These are phyloP conservation scores for Cucumis hystrix DNA, from an alignment of 306 rosid genomes.

Conservation along the genomic window DNA sequence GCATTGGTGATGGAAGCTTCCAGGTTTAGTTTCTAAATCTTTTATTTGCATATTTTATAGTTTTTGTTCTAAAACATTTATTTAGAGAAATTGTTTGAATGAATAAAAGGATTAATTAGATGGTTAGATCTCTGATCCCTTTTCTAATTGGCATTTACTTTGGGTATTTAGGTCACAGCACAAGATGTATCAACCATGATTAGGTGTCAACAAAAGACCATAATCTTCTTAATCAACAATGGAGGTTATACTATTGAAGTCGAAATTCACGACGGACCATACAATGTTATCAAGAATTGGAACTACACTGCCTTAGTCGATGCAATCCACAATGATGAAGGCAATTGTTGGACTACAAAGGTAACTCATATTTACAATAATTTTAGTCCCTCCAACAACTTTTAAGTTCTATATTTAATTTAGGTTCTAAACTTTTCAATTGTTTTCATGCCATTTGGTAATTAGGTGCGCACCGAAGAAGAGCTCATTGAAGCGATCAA, in stretches of 20 bases:
- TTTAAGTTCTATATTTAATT: too few species aligned
- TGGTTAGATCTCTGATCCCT: too few species aligned
- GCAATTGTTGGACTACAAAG: conserved; percentile 31
- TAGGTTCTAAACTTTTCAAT: too few species aligned
- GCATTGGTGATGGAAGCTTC: conserved; percentile 48
- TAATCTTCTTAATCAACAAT: conserved; percentile 36
- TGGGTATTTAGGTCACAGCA: conserved; percentile 19
- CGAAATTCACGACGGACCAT: conserved; percentile 38
- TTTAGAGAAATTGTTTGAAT: too few species aligned
- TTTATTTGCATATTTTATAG: too few species aligned
- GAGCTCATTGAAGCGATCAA: conserved; percentile 25
- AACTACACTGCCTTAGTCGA: conserved; percentile 32
- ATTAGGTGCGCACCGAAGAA: conserved; percentile 15
- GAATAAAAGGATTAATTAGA: too few species aligned
- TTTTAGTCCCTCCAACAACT: too few species aligned
- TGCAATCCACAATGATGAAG: conserved; percentile 39
- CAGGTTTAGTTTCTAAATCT: conserved; percentile 11
- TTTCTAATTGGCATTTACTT: not conserved
- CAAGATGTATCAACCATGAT: conserved; percentile 43
- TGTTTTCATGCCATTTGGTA: too few species aligned
- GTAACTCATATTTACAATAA: not conserved
- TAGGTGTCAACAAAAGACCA: conserved; percentile 17
- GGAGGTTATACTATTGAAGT: conserved; percentile 44
- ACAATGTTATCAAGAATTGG: conserved; percentile 47
- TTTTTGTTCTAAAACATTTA: too few species aligned